Evolutionary conservation across 2,329 filamentous ascomycete species (phyloP).

Genomic region (Rosellinia necatrix): DNA sequence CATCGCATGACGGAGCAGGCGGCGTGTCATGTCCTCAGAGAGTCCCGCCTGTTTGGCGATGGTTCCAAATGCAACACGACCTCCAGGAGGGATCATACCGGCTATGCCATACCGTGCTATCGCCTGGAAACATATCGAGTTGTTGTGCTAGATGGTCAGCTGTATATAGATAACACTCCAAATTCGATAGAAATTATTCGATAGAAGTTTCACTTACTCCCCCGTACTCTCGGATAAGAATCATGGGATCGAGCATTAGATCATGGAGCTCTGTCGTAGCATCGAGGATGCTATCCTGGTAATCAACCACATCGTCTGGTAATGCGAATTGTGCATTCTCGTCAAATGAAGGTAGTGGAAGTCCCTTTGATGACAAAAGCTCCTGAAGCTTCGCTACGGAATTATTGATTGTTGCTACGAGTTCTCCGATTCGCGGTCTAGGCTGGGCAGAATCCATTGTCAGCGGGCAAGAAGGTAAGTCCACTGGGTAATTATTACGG

Average conservation of each 20-base stretch:
- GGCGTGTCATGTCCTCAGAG: slow-evolving; percentile 28
- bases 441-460: no score
- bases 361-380: background rate
- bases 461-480: no score
- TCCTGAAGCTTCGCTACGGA: background rate
- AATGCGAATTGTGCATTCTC: slow-evolving; percentile 6
- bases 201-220: slow-evolving; percentile 3
- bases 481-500: no score
- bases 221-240: background rate
- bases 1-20: slow-evolving; percentile 43
- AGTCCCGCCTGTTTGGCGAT: slow-evolving; percentile 36
- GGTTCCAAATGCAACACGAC: slow-evolving; percentile 33
- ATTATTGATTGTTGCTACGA: background rate
- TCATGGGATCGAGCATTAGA: slow-evolving; percentile 18
- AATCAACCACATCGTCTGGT: background rate
- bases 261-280: slow-evolving; percentile 27
- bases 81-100: slow-evolving; percentile 34
- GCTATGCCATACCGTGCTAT: slow-evolving; percentile 41
- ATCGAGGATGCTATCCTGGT: slow-evolving; percentile 17
- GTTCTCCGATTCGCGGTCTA: no score
- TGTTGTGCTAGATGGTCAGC: slow-evolving; percentile 17
- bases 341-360: slow-evolving; percentile 16
- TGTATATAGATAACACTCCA: no score
- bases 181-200: no score
- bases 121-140: slow-evolving; percentile 36